Percentiles rank a stretch among this genome's conserved stretches.
phyloP scores from a whole-genome alignment of 225 moss, liverwort and hornwort genomes.

The Polytrichum formosum region DNA sequence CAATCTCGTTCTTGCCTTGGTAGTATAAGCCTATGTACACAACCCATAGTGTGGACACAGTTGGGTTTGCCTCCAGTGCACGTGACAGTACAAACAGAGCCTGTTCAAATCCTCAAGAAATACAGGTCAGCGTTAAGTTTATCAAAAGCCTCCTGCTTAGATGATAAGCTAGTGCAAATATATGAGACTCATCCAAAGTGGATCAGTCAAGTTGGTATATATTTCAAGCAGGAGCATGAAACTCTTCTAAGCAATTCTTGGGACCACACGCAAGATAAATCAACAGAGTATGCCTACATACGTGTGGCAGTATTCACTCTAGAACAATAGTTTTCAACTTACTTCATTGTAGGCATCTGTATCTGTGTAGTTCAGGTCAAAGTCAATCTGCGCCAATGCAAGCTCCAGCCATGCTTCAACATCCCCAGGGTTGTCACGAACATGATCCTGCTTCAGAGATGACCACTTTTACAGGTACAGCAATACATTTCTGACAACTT shows the following conservation, averaged over 20 bases:
- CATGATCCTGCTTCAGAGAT: slow-evolving; percentile 29
- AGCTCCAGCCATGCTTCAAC: slow-evolving; percentile 73
- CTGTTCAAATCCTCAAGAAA: slow-evolving; percentile 32
- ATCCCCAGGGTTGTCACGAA: slow-evolving; percentile 39
- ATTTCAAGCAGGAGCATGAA: too few relatives aligned
- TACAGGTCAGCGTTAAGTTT: not conserved
- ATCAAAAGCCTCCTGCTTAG: too few relatives aligned
- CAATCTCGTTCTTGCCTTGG: slow-evolving; percentile 49
- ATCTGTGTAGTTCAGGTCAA: slow-evolving; percentile 49
- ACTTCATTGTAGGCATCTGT: slow-evolving; percentile 59
- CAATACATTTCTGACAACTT: slow-evolving; percentile 1
- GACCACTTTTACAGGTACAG: too few relatives aligned
- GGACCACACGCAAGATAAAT: too few relatives aligned
- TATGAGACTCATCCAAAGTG: too few relatives aligned
- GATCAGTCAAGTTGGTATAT: too few relatives aligned
- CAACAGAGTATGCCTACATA: too few relatives aligned
- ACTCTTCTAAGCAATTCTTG: too few relatives aligned
- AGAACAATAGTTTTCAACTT: slow-evolving; percentile 7
- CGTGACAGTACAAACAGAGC: slow-evolving; percentile 72
- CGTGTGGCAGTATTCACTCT: too few relatives aligned
- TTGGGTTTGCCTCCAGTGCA: slow-evolving; percentile 67
- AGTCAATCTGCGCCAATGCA: slow-evolving; percentile 67
- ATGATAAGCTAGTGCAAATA: too few relatives aligned
- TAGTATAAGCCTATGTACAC: slow-evolving; percentile 69
- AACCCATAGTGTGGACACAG: slow-evolving; percentile 60